Conservation (phyloP, 2,329 filamentous ascomycete genomes). For the Colletotrichum endophyticum region DNA sequence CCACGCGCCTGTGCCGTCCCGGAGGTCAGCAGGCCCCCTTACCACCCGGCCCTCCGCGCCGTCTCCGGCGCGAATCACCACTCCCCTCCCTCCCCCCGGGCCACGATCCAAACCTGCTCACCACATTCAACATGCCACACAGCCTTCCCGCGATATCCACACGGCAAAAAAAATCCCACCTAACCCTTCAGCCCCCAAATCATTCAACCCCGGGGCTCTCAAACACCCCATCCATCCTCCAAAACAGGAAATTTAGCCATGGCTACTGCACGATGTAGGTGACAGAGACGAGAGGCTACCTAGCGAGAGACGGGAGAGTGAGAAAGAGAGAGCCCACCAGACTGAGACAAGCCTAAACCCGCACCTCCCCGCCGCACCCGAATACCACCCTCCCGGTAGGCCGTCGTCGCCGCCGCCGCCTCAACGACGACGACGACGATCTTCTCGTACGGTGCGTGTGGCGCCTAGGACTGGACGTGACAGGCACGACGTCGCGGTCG, state of each 20-base stretch:
- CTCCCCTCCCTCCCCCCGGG: not conserved
- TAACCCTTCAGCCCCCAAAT: not conserved
- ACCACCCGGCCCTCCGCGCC: not conserved
- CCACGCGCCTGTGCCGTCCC: not conserved
- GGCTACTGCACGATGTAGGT: not conserved
- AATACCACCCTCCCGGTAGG: slow-evolving; percentile 6
- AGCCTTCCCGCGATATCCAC: not conserved
- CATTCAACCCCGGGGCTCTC: not conserved
- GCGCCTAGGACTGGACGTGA: not conserved
- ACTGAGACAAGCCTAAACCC: slow-evolving; percentile 2
- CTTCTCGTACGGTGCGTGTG: not conserved
- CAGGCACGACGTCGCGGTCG: not conserved
- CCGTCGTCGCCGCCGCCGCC: not conserved
- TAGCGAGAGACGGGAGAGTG: not conserved
- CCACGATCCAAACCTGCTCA: not conserved
- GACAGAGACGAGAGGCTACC: not conserved
- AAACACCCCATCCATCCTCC: not conserved
- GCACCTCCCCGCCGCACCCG: not conserved
- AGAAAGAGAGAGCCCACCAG: not conserved
- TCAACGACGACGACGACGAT: not conserved
- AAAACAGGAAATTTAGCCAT: not conserved
- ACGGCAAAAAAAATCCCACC: not conserved
- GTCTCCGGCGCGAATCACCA: not conserved
- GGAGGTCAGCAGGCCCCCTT: not conserved
- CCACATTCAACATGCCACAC: not conserved